Evolutionary conservation across 805 yeast genomes (phyloP).

Genomic region (Pichia deserticola): DNA sequence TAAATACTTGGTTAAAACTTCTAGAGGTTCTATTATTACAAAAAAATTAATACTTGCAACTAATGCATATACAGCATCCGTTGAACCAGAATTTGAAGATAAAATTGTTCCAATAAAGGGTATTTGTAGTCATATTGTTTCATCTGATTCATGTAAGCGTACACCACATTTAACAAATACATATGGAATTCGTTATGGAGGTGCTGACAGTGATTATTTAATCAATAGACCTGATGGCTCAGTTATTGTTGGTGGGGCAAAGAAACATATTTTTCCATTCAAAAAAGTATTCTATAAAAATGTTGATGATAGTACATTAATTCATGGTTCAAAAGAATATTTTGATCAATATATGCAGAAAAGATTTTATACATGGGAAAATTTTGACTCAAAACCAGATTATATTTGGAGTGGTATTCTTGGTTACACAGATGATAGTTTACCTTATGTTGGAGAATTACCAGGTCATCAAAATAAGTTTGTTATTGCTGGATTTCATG

Average conservation of each 20-base stretch:
- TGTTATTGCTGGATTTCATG: slow-evolving; percentile 41
- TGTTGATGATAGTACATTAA: slow-evolving; percentile 31
- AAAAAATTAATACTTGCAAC: slow-evolving; percentile 32
- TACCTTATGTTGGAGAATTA: slow-evolving; percentile 39
- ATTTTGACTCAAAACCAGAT: slow-evolving; percentile 18
- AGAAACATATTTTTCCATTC: slow-evolving; percentile 18
- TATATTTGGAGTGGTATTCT: slow-evolving; percentile 40
- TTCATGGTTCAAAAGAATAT: slow-evolving; percentile 18
- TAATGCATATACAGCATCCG: slow-evolving; percentile 29
- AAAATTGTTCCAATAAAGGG: slow-evolving; percentile 32
- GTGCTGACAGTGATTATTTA: slow-evolving; percentile 28
- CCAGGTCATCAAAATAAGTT: slow-evolving; percentile 26
- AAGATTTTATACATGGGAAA: slow-evolving; percentile 29
- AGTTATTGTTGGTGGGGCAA: slow-evolving; percentile 30
- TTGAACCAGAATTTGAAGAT: slow-evolving; percentile 21
- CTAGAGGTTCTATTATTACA: slow-evolving; percentile 22
- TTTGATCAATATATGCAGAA: slow-evolving; percentile 26
- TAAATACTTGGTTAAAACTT: slow-evolving; percentile 28
- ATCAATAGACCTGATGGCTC: slow-evolving; percentile 33
- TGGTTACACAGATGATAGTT: slow-evolving; percentile 35
- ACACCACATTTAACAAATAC: slow-evolving; percentile 32
- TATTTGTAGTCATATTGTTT: slow-evolving; percentile 23
- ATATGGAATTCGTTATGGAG: slow-evolving; percentile 23
- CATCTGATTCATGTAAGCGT: slow-evolving; percentile 13
- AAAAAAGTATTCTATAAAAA: slow-evolving; percentile 23